These are phyloP conservation scores for Saccharomycopsis babjevae DNA, from an alignment of 805 yeast species.

Conservation along the genomic window DNA sequence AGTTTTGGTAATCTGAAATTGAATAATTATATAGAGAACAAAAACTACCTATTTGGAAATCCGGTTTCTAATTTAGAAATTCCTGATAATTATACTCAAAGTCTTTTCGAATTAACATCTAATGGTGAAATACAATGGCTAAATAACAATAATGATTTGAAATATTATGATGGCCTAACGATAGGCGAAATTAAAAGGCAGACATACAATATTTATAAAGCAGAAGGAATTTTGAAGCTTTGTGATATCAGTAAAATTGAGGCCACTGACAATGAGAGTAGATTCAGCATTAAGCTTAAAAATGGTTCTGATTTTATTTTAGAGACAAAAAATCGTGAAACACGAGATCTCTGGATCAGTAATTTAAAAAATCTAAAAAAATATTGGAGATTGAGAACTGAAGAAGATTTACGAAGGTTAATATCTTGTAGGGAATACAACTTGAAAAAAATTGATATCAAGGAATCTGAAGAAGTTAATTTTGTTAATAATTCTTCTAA, in stretches of 20 bases:
- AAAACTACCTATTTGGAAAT: not conserved
- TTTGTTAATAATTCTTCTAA: conserved; percentile 36
- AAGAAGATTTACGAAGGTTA: conserved; percentile 31
- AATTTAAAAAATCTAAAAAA: conserved; percentile 33
- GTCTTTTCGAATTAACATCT: conserved; percentile 45
- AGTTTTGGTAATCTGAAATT: not conserved
- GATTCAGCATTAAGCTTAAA: conserved; percentile 40
- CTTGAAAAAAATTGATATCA: conserved; percentile 35
- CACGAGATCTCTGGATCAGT: conserved; percentile 60
- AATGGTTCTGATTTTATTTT: conserved; percentile 40
- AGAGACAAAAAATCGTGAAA: conserved; percentile 40
- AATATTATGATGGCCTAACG: conserved; percentile 45
- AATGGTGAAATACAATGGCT: conserved; percentile 57
- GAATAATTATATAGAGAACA: not conserved
- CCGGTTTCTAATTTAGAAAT: not conserved
- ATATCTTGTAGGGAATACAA: conserved; percentile 35
- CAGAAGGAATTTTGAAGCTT: conserved; percentile 56
- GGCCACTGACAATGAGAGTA: conserved; percentile 32
- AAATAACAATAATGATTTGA: conserved; percentile 32
- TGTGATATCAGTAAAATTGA: conserved; percentile 30
- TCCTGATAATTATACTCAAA: not conserved
- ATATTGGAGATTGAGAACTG: conserved; percentile 51
- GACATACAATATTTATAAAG: conserved; percentile 40
- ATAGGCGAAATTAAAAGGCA: conserved; percentile 57
- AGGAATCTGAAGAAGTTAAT: conserved; percentile 48